A percentile compares a stretch with the other conserved stretches of the same genome.
These are phyloP conservation scores for Austroboletus eburneus DNA, from an alignment of 768 basidiomycete genomes.

Conservation along the genomic window DNA sequence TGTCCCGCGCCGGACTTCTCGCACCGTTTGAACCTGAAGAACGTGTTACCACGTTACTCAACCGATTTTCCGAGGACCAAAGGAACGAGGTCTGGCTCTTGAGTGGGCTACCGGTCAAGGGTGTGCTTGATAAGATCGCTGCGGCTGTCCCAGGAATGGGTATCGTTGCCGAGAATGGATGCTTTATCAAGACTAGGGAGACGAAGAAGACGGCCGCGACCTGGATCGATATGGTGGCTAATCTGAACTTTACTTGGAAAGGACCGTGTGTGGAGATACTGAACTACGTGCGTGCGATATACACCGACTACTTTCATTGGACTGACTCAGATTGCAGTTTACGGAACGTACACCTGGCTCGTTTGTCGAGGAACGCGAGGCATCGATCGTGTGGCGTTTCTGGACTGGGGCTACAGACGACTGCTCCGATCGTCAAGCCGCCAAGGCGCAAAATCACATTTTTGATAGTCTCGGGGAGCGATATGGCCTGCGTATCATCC, in stretches of 20 bases:
- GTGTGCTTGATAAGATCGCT: slow-evolving; percentile 60
- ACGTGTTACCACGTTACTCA: slow-evolving; percentile 45
- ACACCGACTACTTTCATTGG: too few relatives aligned
- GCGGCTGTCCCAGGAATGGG: slow-evolving; percentile 63
- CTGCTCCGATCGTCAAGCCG: slow-evolving; percentile 68
- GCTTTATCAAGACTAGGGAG: slow-evolving; percentile 63
- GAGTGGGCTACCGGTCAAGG: slow-evolving; percentile 66
- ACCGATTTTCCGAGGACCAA: slow-evolving; percentile 54
- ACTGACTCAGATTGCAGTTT: too few relatives aligned
- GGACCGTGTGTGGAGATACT: slow-evolving; percentile 75
- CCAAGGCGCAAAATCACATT: slow-evolving; percentile 90
- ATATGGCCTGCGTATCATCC: slow-evolving; percentile 79
- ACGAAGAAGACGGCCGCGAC: slow-evolving; percentile 28
- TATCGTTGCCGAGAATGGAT: slow-evolving; percentile 87
- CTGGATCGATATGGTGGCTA: slow-evolving; percentile 82
- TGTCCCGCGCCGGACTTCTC: slow-evolving; percentile 59
- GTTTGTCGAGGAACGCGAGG: slow-evolving; percentile 78
- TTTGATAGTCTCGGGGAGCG: slow-evolving; percentile 85
- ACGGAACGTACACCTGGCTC: slow-evolving; percentile 75
- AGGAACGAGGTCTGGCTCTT: slow-evolving; percentile 80
- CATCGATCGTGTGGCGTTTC: slow-evolving; percentile 83
- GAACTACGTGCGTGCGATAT: slow-evolving; percentile 77
- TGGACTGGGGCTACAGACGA: slow-evolving; percentile 55
- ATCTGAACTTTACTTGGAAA: slow-evolving; percentile 81
- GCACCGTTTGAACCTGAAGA: slow-evolving; percentile 39